Base-by-base conservation (phyloP, 306 rosid genomes). In the Citrullus amarus region DNA sequence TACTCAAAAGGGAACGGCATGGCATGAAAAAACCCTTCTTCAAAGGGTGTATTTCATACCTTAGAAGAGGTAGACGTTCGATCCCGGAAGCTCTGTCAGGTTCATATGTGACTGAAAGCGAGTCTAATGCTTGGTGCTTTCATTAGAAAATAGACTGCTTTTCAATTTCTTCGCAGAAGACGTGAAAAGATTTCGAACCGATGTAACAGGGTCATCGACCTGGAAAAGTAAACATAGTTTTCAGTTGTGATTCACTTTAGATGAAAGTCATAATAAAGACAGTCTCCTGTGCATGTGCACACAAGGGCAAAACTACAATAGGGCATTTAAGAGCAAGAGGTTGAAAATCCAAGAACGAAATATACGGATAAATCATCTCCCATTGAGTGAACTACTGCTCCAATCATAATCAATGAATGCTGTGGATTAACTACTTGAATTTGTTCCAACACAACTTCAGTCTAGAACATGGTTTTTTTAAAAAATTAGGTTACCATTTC, bases 171-270 rank as follows among this genome's bases (percentile, higher is more conserved):
- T 92, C 0, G 83, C 84, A 38, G 97, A 81, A 58, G 96, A 90
- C 84, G 22, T 86, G 88, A 92, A 92, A 76, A 96, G 93, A 76
- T 84, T 88, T 73, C 92, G 86, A 44, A 91, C 89, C 2, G 98
- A 92, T 78, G 87, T 83, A 8, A 95, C 55, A 6, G 99, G 99
- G 82, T 92, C 97, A 78, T 92, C 93, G 14, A 92, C 97, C 99
- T 95, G 93, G 83, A 90, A 41, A 74, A 53, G 84, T 60, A 73
- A 66, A 72, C 39, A 30, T 36, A 77, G 32, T 59, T 69, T 58
- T 57, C 30, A 84, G 48, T 38, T 14, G 1, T n/a, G 17, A 68
- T 41, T 68, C 17, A 0, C 16, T 53, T 74, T 48, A 30, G 61
- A 51, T 84, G 85, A 79, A 65, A 15, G 58, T 68, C 51, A 53